Base-by-base conservation (phyloP, 805 yeast genomes). In the Metahyphopichia silvanorum region DNA sequence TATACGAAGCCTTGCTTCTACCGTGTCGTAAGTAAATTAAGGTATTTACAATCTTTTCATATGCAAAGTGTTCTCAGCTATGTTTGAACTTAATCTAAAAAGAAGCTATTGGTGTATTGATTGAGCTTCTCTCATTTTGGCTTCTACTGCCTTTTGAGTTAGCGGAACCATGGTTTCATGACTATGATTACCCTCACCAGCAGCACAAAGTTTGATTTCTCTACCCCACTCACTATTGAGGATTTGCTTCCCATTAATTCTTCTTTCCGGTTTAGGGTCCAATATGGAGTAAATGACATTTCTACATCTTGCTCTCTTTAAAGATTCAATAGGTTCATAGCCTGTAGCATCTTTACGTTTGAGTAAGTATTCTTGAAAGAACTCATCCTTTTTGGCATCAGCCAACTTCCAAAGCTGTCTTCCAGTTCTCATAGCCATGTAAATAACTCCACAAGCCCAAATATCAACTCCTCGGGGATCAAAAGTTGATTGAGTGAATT, bases 201-300 rank as follows among this genome's bases (percentile, higher is more conserved):
- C 83, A 21, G 74, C 78, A 55, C 96, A 88, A 17, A 86, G 79
- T 37, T 65, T 71, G 41, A 91, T 88, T 53, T 86, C 94, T 38
- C 97, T 68, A 1, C 95, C 95, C 98, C 98, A 91, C 58, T 93
- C 98, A 55, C 93, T 82, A 51, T 84, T 88, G 53, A 93, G 66
- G 17, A 89, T 77, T 60, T 91, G 97, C 46, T 77, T 77, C 10
- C 94, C 94, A 16, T 85, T 89, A 43, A 93, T 84, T 54, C 98
- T 74, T 46, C 97, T 73, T 10, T 73, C 66, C 4, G 98, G 95
- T 21, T 82, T 79, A 1, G 98, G 98, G 53, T 93, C 98, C 46
- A 93, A 66, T 34, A 93, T 84, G 14, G 96, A 86, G 56, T 91
- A 91, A 37, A 93, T 83, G 25, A 91, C 98, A 51, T 91, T 91